phyloP scores from a whole-genome alignment of 2,329 filamentous ascomycete species.

The Sporothrix variecibatus region DNA sequence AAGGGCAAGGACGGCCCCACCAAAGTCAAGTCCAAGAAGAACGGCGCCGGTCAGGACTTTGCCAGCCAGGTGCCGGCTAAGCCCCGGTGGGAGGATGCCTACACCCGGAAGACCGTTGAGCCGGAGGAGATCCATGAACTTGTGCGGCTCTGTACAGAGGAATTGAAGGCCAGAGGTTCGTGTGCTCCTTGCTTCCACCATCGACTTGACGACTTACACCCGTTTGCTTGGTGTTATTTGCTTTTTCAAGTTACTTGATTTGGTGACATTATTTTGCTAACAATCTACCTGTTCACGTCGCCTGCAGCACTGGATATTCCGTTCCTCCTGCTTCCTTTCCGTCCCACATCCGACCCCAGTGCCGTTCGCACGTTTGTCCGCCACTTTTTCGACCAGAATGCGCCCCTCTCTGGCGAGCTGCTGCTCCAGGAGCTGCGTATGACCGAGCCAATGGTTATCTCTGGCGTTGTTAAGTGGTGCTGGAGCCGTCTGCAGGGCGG shows the following conservation, averaged over 20 bases:
- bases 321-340: constrained; percentile 91
- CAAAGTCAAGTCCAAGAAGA: constrained; percentile 66
- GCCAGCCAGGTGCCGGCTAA: constrained; percentile 61
- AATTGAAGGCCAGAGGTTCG: constrained; percentile 93
- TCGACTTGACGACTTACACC: neutral
- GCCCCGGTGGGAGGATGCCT: constrained; percentile 85
- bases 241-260: neutral
- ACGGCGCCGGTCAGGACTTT: constrained; percentile 52
- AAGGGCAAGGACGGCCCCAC: constrained; percentile 72
- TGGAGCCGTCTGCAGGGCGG: constrained; percentile 91
- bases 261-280: neutral
- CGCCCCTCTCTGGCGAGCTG: constrained; percentile 66
- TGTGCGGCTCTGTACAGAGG: constrained; percentile 78
- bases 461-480: constrained; percentile 96
- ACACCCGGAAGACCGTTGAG: constrained; percentile 76
- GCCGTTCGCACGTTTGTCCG: constrained; percentile 89
- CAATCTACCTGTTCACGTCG: neutral
- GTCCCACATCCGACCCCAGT: constrained; percentile 88
- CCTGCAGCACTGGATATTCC: constrained; percentile 77
- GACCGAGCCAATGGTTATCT: constrained; percentile 91
- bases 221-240: constrained; percentile 5
- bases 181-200: constrained; percentile 29
- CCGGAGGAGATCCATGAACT: constrained; percentile 91
- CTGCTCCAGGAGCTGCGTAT: constrained; percentile 86
- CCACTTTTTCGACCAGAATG: constrained; percentile 79